Evolutionary conservation across 345 rosid genomes (phyloP).

Genomic region (Mallotus nudiflorus): DNA sequence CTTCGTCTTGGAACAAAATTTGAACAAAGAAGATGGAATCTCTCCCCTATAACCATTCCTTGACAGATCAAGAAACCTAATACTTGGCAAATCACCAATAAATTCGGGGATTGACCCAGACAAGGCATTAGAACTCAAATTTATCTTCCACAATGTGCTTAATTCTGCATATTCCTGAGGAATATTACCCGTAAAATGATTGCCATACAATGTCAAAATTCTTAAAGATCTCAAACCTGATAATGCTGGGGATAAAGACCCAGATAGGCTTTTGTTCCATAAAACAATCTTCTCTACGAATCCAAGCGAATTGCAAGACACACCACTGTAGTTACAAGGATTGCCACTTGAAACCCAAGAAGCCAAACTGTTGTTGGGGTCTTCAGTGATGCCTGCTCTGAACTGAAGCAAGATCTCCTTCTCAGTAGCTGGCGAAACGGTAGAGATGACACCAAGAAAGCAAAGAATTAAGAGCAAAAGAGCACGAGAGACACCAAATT

Average conservation of each 20-base stretch:
- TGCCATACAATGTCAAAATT: conserved; percentile 85
- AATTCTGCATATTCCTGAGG: conserved; percentile 67
- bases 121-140: conserved; percentile 84
- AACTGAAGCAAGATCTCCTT: conserved; percentile 79
- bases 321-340: conserved; percentile 72
- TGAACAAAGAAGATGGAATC: conserved; percentile 71
- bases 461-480: conserved; percentile 43
- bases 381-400: conserved; percentile 64
- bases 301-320: conserved; percentile 68
- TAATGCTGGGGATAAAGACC: conserved; percentile 62
- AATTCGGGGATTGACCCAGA: conserved; percentile 91
- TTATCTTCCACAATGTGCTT: conserved; percentile 81
- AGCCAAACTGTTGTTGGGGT: conserved; percentile 62
- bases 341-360: conserved; percentile 64
- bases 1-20: conserved; percentile 67
- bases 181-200: conserved; percentile 75
- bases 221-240: conserved; percentile 72
- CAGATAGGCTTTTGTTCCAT: conserved; percentile 83
- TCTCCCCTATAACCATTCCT: conserved; percentile 62
- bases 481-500: conserved; percentile 44
- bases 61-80: conserved; percentile 93
- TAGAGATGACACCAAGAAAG: conserved; percentile 31
- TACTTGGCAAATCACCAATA: conserved; percentile 69
- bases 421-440: conserved; percentile 48
- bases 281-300: conserved; percentile 80